phyloP scores from a whole-genome alignment of 2,329 filamentous ascomycete genomes.

The Aspergillus sp. region DNA sequence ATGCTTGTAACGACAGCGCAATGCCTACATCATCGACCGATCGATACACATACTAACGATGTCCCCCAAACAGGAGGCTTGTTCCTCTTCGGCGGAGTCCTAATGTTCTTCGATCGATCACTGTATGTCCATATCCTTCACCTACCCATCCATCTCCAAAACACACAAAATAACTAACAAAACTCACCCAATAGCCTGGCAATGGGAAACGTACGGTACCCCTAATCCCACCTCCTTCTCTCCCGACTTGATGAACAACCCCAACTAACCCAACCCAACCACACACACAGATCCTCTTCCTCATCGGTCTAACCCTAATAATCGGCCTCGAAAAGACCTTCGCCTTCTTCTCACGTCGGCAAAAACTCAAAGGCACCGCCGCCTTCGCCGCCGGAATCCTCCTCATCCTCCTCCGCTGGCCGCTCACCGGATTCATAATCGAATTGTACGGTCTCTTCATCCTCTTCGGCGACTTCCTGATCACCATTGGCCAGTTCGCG shows the following conservation, averaged over 20 bases:
- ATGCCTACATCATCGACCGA: not conserved
- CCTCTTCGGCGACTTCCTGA: constrained; percentile 93
- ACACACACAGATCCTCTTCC: constrained; percentile 79
- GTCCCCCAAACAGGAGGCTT: constrained; percentile 69
- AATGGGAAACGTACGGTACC: constrained; percentile 83
- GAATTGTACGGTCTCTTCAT: constrained; percentile 92
- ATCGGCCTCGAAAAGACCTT: constrained; percentile 90
- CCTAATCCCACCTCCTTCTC: constrained; percentile 5
- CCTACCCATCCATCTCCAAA: not conserved
- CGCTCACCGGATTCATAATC: constrained; percentile 83
- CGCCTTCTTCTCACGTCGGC: constrained; percentile 88
- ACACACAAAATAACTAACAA: not conserved
- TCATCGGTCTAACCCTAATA: constrained; percentile 93
- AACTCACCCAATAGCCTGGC: constrained; percentile 66
- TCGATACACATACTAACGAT: constrained; percentile 16
- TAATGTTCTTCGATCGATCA: constrained; percentile 97
- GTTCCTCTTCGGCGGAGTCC: constrained; percentile 90
- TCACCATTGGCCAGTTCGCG: constrained; percentile 86
- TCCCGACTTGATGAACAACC: constrained; percentile 5
- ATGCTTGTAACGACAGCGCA: not conserved
- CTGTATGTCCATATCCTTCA: constrained; percentile 66
- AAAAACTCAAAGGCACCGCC: constrained; percentile 88
- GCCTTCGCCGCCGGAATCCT: constrained; percentile 82
- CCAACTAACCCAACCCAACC: constrained; percentile 5
- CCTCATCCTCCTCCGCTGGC: constrained; percentile 87